Conservation (phyloP, 306 rosid genomes). For the Fragaria iinumae region DNA sequence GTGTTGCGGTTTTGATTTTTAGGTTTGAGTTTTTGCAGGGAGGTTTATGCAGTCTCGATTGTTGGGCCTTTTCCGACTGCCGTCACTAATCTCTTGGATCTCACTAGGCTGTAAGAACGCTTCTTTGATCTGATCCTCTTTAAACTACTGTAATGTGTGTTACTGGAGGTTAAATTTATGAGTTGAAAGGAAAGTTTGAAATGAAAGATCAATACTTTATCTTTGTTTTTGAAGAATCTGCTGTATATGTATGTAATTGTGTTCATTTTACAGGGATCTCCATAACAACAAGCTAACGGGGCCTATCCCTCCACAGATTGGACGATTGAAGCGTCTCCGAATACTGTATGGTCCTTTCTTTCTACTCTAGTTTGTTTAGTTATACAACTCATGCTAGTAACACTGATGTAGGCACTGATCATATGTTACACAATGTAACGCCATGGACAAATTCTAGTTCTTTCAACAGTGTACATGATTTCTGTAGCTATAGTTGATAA, state of each 20-base stretch:
- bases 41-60: slow-evolving; percentile 96
- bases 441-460: background rate
- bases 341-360: slow-evolving; percentile 55
- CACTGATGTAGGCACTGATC: background rate
- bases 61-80: slow-evolving; percentile 99
- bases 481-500: background rate
- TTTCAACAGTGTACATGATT: background rate
- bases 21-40: slow-evolving; percentile 42
- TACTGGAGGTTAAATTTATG: background rate
- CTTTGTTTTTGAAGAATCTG: background rate
- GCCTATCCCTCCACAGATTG: slow-evolving; percentile 97
- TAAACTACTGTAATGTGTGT: background rate
- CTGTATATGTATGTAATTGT: slow-evolving; percentile 9
- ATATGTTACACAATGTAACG: background rate
- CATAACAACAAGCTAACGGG: slow-evolving; percentile 98
- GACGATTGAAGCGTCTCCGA: slow-evolving; percentile 89
- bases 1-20: background rate
- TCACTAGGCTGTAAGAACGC: slow-evolving; percentile 75
- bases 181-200: background rate
- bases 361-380: background rate
- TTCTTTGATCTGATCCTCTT: slow-evolving; percentile 3
- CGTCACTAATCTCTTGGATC: slow-evolving; percentile 95
- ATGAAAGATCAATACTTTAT: background rate
- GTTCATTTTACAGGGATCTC: slow-evolving; percentile 68
- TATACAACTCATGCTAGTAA: background rate